phyloP scores from a whole-genome alignment of 805 yeast species.

The Kodamaea nitidulidarum region DNA sequence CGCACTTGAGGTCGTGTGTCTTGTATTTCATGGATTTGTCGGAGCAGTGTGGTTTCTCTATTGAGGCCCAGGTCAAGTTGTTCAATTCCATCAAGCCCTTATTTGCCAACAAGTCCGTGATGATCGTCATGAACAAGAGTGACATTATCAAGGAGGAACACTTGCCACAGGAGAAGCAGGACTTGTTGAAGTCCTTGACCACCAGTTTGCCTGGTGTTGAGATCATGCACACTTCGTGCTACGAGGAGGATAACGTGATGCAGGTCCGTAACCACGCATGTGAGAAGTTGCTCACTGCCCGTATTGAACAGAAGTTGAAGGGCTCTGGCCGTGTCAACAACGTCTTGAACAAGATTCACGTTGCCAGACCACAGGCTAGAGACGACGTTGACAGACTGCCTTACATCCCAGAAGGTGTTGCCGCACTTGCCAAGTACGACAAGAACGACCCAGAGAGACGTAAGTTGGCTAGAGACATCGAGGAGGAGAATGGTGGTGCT shows the following conservation, averaged over 20 bases:
- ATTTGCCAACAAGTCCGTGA: constrained; percentile 93
- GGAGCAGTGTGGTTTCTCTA: constrained; percentile 97
- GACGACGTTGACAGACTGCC: constrained; percentile 82
- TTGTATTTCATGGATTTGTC: constrained; percentile 97
- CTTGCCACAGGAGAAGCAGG: constrained; percentile 70
- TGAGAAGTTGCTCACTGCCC: constrained; percentile 89
- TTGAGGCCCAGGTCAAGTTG: constrained; percentile 94
- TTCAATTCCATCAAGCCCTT: constrained; percentile 96
- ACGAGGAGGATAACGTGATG: constrained; percentile 92
- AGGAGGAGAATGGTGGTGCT: constrained; percentile 96
- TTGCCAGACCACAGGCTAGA: constrained; percentile 82
- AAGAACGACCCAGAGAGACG: constrained; percentile 77
- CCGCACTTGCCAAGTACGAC: constrained; percentile 62
- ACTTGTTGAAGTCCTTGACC: constrained; percentile 59
- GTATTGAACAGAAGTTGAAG: constrained; percentile 95
- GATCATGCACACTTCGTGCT: constrained; percentile 89
- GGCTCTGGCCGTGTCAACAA: constrained; percentile 84
- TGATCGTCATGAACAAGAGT: constrained; percentile 92
- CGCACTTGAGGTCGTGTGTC: constrained; percentile 95
- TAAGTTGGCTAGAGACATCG: constrained; percentile 79
- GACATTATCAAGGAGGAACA: constrained; percentile 88
- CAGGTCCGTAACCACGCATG: constrained; percentile 94
- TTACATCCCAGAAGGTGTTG: constrained; percentile 74
- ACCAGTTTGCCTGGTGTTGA: constrained; percentile 73
- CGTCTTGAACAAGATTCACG: constrained; percentile 93